Evolutionary conservation across 805 yeast genomes (phyloP), one percentile per base, ranked within the genome.

Genomic region (Vanderwaltozyma yarrowii): DNA sequence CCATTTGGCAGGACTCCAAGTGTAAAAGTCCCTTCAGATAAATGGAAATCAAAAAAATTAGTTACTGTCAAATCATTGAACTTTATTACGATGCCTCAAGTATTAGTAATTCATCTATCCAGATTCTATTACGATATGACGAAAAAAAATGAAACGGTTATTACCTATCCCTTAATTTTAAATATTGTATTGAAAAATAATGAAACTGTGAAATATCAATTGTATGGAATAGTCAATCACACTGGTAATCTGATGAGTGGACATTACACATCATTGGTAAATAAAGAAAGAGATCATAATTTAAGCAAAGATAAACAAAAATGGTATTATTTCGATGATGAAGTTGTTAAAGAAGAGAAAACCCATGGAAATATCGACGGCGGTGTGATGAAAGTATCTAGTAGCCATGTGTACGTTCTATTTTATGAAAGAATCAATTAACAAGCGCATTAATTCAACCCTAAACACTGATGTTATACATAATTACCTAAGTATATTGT

Each of bases 311-410:
- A 51, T 17, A 31, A 45, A 12, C 77, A 77, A 25, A 64, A 65
- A 46, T 82, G 92, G 92, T 76, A 79, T 44, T 71, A 71, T 44
- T 82, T 82, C 56, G 89, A 82, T 53, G 94, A 82, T 57, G 89
- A 81, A 36, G 64, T 61, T 31, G 72, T 71, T 29, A 65, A 69
- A 50, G 44, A 56, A 33, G 67, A 66, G 44, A 50, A 66, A 17
- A 50, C 61, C 7, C 79, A 74, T 46, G 80, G 75, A 25, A 66
- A 66, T 49, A 45, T 61, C 14, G 62, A 64, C 29, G 63, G 60
- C 15, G 61, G 61, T 7, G 52, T 62, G 13, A 56, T 53, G 3
- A 56, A 59, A 12, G 54, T 68, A 42, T 70, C 71, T 27, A 71
- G 79, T 30, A 66, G 70, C 36, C 80, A 78, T 42, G 87, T 76